A percentile compares a stretch with the other conserved stretches of the same genome.
These are phyloP conservation scores for Emmonsiellopsis sp. DNA, from an alignment of 2,329 filamentous ascomycete species.

Conservation along the genomic window DNA sequence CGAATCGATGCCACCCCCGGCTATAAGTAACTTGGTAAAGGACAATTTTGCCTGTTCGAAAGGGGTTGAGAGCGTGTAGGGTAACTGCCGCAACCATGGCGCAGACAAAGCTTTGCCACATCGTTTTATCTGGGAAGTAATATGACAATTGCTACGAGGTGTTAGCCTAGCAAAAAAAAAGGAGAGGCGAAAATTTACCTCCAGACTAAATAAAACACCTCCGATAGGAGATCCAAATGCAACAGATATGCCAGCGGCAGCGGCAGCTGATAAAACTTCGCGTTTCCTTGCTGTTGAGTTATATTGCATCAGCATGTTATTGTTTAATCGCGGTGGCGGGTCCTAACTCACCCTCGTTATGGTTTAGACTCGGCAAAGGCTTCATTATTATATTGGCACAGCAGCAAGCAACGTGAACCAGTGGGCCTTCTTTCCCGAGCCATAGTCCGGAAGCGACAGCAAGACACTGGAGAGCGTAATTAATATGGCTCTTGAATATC, in stretches of 20 bases:
- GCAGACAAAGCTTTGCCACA: constrained; percentile 99
- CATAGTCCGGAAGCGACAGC: constrained; percentile 90
- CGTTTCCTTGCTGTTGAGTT: constrained; percentile 65
- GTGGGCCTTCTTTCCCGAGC: constrained; percentile 93
- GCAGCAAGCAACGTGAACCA: constrained; percentile 95
- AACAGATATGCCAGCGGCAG: constrained; percentile 85
- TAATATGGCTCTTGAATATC: background rate
- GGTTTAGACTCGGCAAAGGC: constrained; percentile 83
- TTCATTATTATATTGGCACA: constrained; percentile 93
- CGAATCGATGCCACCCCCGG: constrained; percentile 86
- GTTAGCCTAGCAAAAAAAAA: constrained; percentile 12
- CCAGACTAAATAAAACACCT: constrained; percentile 90
- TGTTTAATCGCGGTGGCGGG: background rate
- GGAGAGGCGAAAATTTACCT: constrained; percentile 44
- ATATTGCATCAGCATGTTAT: constrained; percentile 13
- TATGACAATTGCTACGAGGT: constrained; percentile 71
- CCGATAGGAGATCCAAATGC: constrained; percentile 92
- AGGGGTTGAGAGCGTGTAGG: constrained; percentile 86
- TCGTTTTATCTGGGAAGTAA: constrained; percentile 97
- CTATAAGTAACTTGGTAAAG: constrained; percentile 93
- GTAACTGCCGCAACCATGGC: constrained; percentile 98
- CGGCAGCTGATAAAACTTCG: constrained; percentile 85
- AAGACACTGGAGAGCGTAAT: constrained; percentile 46
- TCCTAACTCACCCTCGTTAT: constrained; percentile 56
- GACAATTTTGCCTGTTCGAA: constrained; percentile 89